Evolutionary conservation across 805 yeast species (phyloP).

Genomic region (Candida germanica): DNA sequence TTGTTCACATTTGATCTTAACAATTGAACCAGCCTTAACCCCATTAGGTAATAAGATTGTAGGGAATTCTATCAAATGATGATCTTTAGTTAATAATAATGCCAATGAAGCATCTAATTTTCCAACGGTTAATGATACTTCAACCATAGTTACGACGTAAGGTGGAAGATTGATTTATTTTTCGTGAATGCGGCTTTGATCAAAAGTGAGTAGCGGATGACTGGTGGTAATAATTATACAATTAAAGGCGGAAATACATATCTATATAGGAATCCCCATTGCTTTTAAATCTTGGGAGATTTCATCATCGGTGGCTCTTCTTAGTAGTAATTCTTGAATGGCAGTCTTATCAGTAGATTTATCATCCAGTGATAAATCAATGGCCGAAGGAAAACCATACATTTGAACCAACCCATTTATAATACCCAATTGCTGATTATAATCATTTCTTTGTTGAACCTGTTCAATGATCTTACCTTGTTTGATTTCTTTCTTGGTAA

Average conservation of each 20-base stretch:
- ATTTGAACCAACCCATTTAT: conserved; percentile 64
- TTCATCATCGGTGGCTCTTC: conserved; percentile 67
- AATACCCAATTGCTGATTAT: conserved; percentile 66
- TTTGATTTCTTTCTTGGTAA: conserved; percentile 33
- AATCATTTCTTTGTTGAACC: conserved; percentile 63
- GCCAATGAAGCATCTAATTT: conserved; percentile 95
- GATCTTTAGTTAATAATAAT: conserved; percentile 82
- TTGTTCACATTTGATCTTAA: conserved; percentile 78
- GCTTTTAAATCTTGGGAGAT: conserved; percentile 67
- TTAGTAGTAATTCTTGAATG: conserved; percentile 37
- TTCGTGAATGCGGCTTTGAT: no score
- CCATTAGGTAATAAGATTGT: conserved; percentile 87
- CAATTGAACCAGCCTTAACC: conserved; percentile 88
- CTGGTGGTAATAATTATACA: no score
- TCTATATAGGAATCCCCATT: conserved; percentile 47
- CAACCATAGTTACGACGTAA: conserved; percentile 74
- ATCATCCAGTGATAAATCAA: conserved; percentile 40
- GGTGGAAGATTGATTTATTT: no score
- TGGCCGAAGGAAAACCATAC: conserved; percentile 79
- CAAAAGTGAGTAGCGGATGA: no score
- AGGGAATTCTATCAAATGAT: conserved; percentile 95
- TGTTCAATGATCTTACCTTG: conserved; percentile 40
- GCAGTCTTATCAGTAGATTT: conserved; percentile 8
- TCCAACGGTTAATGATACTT: conserved; percentile 91
- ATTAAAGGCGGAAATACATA: no score